phyloP scores from a whole-genome alignment of 2,329 filamentous ascomycete species.

The Ramularia endophylla region DNA sequence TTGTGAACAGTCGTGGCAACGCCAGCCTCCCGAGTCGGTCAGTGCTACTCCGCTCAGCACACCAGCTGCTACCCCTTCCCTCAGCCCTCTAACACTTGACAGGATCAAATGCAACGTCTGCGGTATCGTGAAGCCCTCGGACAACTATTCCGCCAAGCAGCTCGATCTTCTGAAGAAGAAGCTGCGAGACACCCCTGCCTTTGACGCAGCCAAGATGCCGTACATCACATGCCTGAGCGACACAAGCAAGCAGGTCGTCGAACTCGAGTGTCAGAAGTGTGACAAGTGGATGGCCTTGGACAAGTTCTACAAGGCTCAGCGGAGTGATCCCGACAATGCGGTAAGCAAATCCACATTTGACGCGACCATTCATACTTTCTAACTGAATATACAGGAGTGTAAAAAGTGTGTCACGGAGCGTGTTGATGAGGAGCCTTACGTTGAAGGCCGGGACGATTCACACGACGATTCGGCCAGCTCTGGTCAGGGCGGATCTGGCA shows the following conservation, averaged over 20 bases:
- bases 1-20: too few relatives aligned
- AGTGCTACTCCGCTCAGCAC: too few relatives aligned
- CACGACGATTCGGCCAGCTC: conserved; percentile 6
- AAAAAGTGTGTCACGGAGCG: conserved; percentile 16
- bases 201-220: conserved; percentile 8
- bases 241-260: conserved; percentile 15
- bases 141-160: conserved; percentile 1
- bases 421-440: conserved; percentile 17
- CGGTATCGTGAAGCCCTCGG: conserved; percentile 5
- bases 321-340: conserved; percentile 18
- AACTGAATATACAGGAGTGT: conserved; percentile 16
- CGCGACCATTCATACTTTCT: not conserved
- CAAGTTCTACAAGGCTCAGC: conserved; percentile 23
- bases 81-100: too few relatives aligned
- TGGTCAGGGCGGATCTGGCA: conserved; percentile 1
- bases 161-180: conserved; percentile 1
- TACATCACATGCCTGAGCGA: conserved; percentile 20
- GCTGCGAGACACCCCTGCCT: not conserved
- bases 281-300: conserved; percentile 18
- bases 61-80: too few relatives aligned
- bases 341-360: conserved; percentile 9
- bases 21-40: too few relatives aligned
- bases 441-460: conserved; percentile 5
- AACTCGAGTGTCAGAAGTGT: conserved; percentile 24
- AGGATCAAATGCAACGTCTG: conserved; percentile 19